Evolutionary conservation across 495 filamentous ascomycete genomes (phyloP), one percentile per base, ranked within the genome.

Genomic region (Neurospora discreta): DNA sequence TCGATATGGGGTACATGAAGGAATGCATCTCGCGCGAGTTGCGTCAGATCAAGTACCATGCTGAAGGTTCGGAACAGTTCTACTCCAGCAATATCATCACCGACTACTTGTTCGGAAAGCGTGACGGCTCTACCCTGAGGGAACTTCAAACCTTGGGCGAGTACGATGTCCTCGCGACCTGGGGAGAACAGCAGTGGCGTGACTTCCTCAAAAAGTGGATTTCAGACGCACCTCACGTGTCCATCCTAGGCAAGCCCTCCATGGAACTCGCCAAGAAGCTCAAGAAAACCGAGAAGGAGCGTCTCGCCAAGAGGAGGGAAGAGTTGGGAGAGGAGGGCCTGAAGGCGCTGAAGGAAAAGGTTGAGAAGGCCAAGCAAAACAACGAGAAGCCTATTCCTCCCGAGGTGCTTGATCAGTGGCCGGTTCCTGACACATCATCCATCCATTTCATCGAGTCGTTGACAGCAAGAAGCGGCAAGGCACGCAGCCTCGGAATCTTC

Each of bases 381-480:
- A 97, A 96, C 75, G 92, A 97, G 77, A 88, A 89, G 77, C 88
- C 90, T 44, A 93, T 95, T 58, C 92, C 93, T 9, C 84, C 88
- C 60, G 87, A 91, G 36, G 78, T 96, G 39, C 82, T 98, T n/a
- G 89, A 89, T 69, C 84, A 89, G 68, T 97, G 96, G 82, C 78
- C 86, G 58, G 91, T 99, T 42, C 96, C 95, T 23, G 86, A 89
- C 13, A 89, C 92, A 0, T 90, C 94, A 8, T 94, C 93, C 0
- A 95, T 97, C 58, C 93, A 98, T 80, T 97, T 98, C 80, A 94
- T 97, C 76, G 87, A 94, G 67, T 95, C 95, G 0, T 88, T 85
- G 9, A 97, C 93, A 2, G 95, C 94, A 40, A 86, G 93, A 70
- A 93, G 94, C 38, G 95, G 96, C 44, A 81, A 89, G 75, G 96